Percentiles rank a stretch among this genome's conserved stretches.
Conservation (phyloP, 2,329 filamentous ascomycete species). For the Scortechinia acanthostroma region DNA sequence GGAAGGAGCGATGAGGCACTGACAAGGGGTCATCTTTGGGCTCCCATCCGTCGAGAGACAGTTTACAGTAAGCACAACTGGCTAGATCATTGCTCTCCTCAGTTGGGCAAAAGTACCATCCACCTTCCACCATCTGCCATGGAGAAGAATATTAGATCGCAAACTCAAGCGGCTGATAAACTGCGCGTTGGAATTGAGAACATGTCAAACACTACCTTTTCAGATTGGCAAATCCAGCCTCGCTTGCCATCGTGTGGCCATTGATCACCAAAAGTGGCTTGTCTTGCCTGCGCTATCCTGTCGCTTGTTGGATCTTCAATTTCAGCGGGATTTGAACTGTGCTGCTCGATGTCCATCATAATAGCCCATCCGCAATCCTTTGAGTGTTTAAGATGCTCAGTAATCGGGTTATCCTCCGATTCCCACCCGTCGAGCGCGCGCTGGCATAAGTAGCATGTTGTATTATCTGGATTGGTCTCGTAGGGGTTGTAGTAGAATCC, state of each 20-base stretch:
- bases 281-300: neutral
- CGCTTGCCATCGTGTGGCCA: constrained; percentile 1
- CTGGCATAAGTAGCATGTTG: neutral
- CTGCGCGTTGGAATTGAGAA: too few relatives aligned
- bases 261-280: neutral
- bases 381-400: neutral
- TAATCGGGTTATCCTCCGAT: neutral
- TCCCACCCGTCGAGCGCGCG: neutral
- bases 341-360: neutral
- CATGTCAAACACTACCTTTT: too few relatives aligned
- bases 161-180: too few relatives aligned
- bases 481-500: constrained; percentile 1
- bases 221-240: neutral
- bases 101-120: neutral
- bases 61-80: neutral
- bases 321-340: neutral
- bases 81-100: constrained; percentile 1
- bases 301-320: constrained; percentile 3
- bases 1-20: neutral
- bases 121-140: neutral
- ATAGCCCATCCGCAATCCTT: neutral
- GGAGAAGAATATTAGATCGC: neutral
- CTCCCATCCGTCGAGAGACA: constrained; percentile 1
- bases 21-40: constrained; percentile 1
- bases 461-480: constrained; percentile 2